phyloP scores from a whole-genome alignment of 2,329 filamentous ascomycete species.

The Apiospora rasikravindrae region DNA sequence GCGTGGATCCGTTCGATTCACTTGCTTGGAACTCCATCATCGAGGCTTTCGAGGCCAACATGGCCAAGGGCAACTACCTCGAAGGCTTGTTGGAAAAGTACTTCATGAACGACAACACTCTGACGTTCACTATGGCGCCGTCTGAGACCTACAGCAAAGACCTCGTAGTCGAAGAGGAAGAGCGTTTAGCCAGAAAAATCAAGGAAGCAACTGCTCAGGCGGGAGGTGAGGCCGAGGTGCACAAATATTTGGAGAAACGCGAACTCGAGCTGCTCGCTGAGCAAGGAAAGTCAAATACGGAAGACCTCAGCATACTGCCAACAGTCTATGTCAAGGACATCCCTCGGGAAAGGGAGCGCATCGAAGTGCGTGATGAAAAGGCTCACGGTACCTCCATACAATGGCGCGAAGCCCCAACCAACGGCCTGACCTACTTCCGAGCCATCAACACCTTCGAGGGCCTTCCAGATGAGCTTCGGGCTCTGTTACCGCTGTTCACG shows the following conservation, averaged over 20 bases:
- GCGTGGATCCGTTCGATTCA: constrained; percentile 88
- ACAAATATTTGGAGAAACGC: constrained; percentile 73
- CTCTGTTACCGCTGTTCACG: constrained; percentile 87
- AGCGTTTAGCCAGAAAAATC: constrained; percentile 77
- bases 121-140: constrained; percentile 95
- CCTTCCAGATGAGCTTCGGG: constrained; percentile 82
- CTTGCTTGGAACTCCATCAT: constrained; percentile 92
- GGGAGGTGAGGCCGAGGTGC: constrained; percentile 73
- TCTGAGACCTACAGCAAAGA: constrained; percentile 76
- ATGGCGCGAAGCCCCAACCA: constrained; percentile 92
- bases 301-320: constrained; percentile 86
- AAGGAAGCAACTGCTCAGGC: constrained; percentile 69
- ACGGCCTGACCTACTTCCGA: constrained; percentile 94
- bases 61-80: constrained; percentile 79
- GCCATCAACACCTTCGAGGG: constrained; percentile 81
- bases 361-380: constrained; percentile 66
- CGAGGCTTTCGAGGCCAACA: constrained; percentile 77
- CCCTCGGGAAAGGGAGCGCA: constrained; percentile 72
- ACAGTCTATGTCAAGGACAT: constrained; percentile 91
- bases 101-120: constrained; percentile 80
- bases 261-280: constrained; percentile 82
- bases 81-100: constrained; percentile 89
- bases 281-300: constrained; percentile 81
- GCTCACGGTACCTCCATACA: constrained; percentile 73
- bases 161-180: constrained; percentile 76